Conservation (phyloP, 176 grass and related monocot genomes). For the Hyparrhenia diplandra region DNA sequence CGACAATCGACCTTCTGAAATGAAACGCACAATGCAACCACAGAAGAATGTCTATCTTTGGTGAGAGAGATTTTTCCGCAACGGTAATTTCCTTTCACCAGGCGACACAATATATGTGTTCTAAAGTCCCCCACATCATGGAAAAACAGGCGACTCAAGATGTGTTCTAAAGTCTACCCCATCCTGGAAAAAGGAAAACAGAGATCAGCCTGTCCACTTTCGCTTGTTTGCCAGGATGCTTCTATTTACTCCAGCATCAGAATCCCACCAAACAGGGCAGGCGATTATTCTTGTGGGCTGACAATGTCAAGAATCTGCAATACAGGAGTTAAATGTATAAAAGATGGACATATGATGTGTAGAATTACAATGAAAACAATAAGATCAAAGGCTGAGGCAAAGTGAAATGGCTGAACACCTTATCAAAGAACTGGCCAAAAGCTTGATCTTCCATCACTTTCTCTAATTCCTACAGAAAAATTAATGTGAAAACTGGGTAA, state of each 20-base stretch:
- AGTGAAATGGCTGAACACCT: constrained; percentile 36
- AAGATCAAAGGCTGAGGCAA: not conserved
- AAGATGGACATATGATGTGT: not conserved
- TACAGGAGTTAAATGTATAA: not conserved
- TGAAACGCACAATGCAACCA: not conserved
- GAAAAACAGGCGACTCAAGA: not conserved
- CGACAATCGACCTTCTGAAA: not conserved
- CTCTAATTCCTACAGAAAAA: constrained; percentile 57
- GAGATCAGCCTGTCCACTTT: not conserved
- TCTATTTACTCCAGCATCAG: constrained; percentile 3
- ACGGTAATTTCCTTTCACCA: not conserved
- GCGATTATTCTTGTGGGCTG: constrained; percentile 42
- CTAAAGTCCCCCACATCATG: not conserved
- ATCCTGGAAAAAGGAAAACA: not conserved
- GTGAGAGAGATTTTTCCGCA: not conserved
- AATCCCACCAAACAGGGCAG: not conserved
- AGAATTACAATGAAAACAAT: not conserved
- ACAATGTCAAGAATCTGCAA: constrained; percentile 77
- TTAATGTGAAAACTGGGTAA: not conserved
- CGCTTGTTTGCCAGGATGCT: constrained; percentile 8
- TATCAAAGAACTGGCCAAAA: constrained; percentile 59
- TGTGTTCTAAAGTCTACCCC: not conserved
- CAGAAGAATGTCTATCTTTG: not conserved
- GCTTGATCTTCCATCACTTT: constrained; percentile 48
- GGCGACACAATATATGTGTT: not conserved